Conservation (phyloP, 2,329 filamentous ascomycete species). For the Colletotrichum cordylinicola region DNA sequence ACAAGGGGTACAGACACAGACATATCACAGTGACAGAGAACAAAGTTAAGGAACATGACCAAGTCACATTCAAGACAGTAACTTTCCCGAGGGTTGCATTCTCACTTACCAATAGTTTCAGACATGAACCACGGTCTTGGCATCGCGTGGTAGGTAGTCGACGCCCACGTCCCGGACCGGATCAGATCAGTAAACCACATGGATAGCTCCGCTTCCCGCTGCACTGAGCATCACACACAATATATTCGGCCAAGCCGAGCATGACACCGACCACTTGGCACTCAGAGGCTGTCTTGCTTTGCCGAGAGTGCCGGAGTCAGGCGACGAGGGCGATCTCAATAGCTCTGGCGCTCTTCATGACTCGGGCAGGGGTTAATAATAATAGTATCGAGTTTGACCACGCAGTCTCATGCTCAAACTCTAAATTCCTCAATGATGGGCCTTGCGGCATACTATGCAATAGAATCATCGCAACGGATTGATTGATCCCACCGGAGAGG, state of each 20-base stretch:
- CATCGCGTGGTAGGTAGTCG: neutral
- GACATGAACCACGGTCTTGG: neutral
- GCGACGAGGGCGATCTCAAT: neutral
- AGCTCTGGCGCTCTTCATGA: neutral
- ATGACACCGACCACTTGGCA: neutral
- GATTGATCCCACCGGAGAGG: neutral
- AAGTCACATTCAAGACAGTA: neutral
- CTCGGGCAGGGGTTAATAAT: neutral
- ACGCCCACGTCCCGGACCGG: neutral
- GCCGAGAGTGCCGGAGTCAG: neutral
- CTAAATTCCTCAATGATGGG: neutral
- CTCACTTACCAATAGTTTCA: neutral
- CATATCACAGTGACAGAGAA: neutral
- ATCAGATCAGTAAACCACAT: neutral
- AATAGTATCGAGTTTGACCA: neutral
- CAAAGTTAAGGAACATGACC: neutral
- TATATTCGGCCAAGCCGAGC: neutral
- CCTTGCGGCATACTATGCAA: neutral
- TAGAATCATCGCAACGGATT: neutral
- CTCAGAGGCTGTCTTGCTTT: rapidly evolving
- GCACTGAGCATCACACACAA: neutral
- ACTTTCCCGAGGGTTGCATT: neutral
- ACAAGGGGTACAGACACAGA: neutral
- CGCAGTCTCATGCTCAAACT: neutral
- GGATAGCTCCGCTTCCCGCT: neutral